phyloP scores from a whole-genome alignment of 192 early-diverging fungal species.

The Backusella morwellensis region DNA sequence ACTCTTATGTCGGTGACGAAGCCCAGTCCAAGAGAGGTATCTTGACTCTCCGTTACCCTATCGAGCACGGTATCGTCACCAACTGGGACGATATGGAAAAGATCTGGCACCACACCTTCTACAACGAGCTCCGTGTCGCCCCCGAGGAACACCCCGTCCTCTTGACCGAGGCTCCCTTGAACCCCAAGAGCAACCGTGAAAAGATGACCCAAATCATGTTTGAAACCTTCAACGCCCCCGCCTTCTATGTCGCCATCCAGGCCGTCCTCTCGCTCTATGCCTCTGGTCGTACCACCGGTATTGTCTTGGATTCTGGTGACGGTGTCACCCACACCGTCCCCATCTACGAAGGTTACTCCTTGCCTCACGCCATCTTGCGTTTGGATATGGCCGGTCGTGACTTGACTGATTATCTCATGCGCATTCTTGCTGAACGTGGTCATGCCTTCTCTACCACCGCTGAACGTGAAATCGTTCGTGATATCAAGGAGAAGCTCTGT shows the following conservation, averaged over 20 bases:
- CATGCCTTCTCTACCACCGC: slow-evolving; percentile 94
- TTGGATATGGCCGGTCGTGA: slow-evolving; percentile 96
- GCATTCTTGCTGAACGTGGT: slow-evolving; percentile 93
- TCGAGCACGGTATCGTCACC: slow-evolving; percentile 90
- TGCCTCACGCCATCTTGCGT: slow-evolving; percentile 95
- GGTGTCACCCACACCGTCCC: slow-evolving; percentile 97
- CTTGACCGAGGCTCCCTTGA: slow-evolving; percentile 94
- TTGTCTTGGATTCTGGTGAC: slow-evolving; percentile 97
- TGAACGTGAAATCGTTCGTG: slow-evolving; percentile 97
- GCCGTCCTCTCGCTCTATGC: slow-evolving; percentile 96
- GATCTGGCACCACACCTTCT: slow-evolving; percentile 97
- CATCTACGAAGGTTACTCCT: slow-evolving; percentile 95
- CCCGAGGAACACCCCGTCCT: slow-evolving; percentile 97
- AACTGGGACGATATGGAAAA: slow-evolving; percentile 96
- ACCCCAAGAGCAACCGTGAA: slow-evolving; percentile 97
- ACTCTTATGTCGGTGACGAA: slow-evolving; percentile 89
- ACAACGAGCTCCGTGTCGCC: slow-evolving; percentile 96
- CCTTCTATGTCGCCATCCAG: slow-evolving; percentile 96
- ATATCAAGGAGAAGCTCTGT: slow-evolving; percentile 99
- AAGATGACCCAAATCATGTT: slow-evolving; percentile 99
- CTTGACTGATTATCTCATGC: slow-evolving; percentile 92
- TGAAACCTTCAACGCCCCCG: slow-evolving; percentile 95
- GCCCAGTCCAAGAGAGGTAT: slow-evolving; percentile 90
- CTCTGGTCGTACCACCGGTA: slow-evolving; percentile 97
- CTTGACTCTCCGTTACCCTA: slow-evolving; percentile 83